Evolutionary conservation across 2,329 filamentous ascomycete species (phyloP), one percentile per base, ranked within the genome.

Genomic region (Aspergillus nomiae): DNA sequence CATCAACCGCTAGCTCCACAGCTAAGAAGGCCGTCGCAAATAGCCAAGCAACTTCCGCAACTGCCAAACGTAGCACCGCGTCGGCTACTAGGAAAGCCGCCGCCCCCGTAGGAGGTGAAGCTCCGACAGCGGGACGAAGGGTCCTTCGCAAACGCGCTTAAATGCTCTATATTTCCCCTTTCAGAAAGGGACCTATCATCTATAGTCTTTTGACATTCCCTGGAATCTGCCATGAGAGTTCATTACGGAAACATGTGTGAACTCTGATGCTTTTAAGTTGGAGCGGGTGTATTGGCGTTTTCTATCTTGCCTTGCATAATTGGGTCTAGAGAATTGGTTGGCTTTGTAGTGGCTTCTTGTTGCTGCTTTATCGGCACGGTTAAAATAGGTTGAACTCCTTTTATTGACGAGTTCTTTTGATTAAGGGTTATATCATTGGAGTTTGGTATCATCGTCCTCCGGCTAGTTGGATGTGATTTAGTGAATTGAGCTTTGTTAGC

Each of bases 141-240:
- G 75, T 78, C 14, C 67, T 82, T 63, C 77, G 80, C 53, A 82
- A 80, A 67, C 74, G 78, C 21, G 74, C 70, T 28, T 79, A 74
- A 66, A 9, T 19, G 32, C 58, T 26, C 24, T 19, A 16, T 26
- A 21, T 38, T 12, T 10, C n/a, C 34, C 11, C 14, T 12, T n/a
- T 41, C 16, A 26, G 45, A 7, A 48, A 28, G 24, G 19, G 9
- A 41, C 36, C 11, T 38, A 21, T 12, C 45, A 21, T 7, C 7
- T 24, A 32, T 19, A n/a, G 21, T 28, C 38, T 12, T n/a, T 53
- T 24, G 26, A 30, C 9, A n/a, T 55, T 10, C 51, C 19, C 14
- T 26, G 14, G 26, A 54, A 38, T 38, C 21, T 55, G 32, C 51
- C 24, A 38, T 14, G 51, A 55, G 30, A 32, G 51, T 16, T 38